These are phyloP conservation scores for Cryptosporidium ubiquitum DNA, from an alignment of 169 alveolate species.

Conservation along the genomic window DNA sequence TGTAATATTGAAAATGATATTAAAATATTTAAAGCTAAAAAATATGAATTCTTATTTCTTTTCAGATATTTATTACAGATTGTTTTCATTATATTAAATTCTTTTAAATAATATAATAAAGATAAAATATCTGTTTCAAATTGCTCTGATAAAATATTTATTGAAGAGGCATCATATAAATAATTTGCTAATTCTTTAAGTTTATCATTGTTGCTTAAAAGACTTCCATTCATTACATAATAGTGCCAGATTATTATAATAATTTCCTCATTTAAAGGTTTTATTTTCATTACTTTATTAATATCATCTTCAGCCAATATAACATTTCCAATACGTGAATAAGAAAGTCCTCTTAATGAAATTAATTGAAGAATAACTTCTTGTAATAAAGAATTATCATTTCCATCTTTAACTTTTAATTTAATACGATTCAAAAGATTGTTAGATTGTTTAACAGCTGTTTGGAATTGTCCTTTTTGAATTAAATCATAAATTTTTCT, in stretches of 20 bases:
- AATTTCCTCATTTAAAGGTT: constrained; percentile 42
- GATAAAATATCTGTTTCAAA: constrained; percentile 56
- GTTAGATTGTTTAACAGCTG: constrained; percentile 35
- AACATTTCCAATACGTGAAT: constrained; percentile 20
- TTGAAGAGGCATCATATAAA: background rate
- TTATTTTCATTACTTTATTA: constrained; percentile 1
- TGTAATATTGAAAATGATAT: constrained; percentile 36
- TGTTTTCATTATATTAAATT: background rate
- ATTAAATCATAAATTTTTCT: constrained; percentile 32
- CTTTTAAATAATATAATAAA: constrained; percentile 26
- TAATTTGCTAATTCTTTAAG: constrained; percentile 2
- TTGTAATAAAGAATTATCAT: background rate
- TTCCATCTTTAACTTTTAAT: constrained; percentile 10
- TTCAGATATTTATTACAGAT: constrained; percentile 25
- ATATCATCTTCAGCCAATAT: constrained; percentile 22
- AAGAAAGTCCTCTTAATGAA: constrained; percentile 36
- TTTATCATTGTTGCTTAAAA: background rate
- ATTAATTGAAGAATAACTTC: background rate
- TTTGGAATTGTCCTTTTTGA: constrained; percentile 34
- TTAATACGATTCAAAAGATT: constrained; percentile 1
- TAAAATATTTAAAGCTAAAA: constrained; percentile 37
- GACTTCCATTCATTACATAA: constrained; percentile 13
- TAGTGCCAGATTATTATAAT: constrained; percentile 50
- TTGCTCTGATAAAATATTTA: constrained; percentile 18
- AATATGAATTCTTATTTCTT: constrained; percentile 24